Conservation (phyloP, 495 filamentous ascomycete genomes). For the Annulohypoxylon stygium region DNA sequence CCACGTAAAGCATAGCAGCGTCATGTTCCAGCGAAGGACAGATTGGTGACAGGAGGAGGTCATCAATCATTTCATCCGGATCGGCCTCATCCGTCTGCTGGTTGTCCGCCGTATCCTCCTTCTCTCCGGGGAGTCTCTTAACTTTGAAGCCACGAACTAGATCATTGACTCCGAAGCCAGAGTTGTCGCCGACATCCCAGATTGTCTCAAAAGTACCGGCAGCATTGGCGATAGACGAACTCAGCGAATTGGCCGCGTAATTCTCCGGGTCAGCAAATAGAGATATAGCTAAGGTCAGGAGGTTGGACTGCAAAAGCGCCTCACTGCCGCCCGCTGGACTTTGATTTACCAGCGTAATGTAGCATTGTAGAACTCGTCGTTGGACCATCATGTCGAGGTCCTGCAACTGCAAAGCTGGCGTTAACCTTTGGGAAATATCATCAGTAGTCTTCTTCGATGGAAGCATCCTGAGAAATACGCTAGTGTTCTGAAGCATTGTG, state of each 20-base stretch:
- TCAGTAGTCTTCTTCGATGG: constrained; percentile 89
- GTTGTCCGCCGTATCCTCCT: constrained; percentile 67
- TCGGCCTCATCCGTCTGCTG: constrained; percentile 73
- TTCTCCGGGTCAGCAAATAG: constrained; percentile 95
- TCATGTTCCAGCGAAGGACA: constrained; percentile 91
- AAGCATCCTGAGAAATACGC: constrained; percentile 84
- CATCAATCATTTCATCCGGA: constrained; percentile 78
- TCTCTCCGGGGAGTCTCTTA: constrained; percentile 76
- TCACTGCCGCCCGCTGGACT: constrained; percentile 86
- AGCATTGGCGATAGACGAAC: constrained; percentile 92
- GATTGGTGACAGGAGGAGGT: constrained; percentile 77
- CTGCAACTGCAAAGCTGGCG: constrained; percentile 87
- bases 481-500: constrained; percentile 95
- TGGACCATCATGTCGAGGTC: constrained; percentile 95
- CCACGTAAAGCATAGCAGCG: constrained; percentile 82
- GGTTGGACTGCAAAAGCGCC: constrained; percentile 87
- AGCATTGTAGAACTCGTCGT: constrained; percentile 92
- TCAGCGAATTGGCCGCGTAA: constrained; percentile 83
- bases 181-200: constrained; percentile 96
- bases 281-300: constrained; percentile 90
- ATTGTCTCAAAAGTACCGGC: constrained; percentile 89
- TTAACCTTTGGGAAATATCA: constrained; percentile 86
- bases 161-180: constrained; percentile 91
- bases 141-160: constrained; percentile 82
- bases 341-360: constrained; percentile 87